A percentile compares a stretch with the other conserved stretches of the same genome.
Evolutionary conservation across 2,329 filamentous ascomycete species (phyloP).

Genomic region (Sporothrix inflata): DNA sequence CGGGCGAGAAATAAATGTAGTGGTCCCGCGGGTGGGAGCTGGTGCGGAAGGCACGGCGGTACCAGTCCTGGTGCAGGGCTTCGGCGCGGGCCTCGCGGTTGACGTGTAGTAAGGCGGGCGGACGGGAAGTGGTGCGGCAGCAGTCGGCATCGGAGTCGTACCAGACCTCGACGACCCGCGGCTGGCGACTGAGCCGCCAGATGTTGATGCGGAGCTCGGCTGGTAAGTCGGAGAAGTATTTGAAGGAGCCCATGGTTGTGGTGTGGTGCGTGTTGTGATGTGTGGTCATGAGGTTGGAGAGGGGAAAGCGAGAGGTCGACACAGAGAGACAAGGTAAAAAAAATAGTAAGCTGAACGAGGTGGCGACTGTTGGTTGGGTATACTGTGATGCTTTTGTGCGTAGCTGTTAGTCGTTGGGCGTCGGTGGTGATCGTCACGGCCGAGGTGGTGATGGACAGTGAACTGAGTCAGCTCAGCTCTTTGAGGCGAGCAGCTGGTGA

Average conservation of each 20-base stretch:
- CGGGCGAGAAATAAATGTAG: conserved; percentile 46
- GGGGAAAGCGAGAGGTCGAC: background rate
- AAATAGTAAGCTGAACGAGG: background rate
- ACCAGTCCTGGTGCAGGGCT: conserved; percentile 43
- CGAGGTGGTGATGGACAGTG: background rate
- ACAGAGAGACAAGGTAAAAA: background rate
- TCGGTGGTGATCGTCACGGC: background rate
- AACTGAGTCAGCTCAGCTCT: conserved; percentile 20
- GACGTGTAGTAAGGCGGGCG: conserved; percentile 48
- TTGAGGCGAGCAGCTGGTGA: background rate
- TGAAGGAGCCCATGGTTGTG: conserved; percentile 34
- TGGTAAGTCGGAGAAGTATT: conserved; percentile 44
- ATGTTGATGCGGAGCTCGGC: conserved; percentile 48
- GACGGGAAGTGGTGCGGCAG: conserved; percentile 44
- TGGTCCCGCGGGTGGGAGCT: conserved; percentile 37
- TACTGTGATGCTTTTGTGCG: background rate
- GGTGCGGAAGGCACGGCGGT: conserved; percentile 44
- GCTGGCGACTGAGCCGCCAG: conserved; percentile 45
- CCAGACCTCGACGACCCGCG: conserved; percentile 46
- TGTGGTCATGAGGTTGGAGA: background rate
- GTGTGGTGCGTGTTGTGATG: background rate
- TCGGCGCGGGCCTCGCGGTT: conserved; percentile 50
- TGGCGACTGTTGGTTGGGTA: background rate
- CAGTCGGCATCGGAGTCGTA: conserved; percentile 44
- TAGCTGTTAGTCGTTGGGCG: background rate